Percentiles rank a stretch among this genome's conserved stretches.
phyloP scores from a whole-genome alignment of 441 rosid genomes.

The Monsonia emarginata region DNA sequence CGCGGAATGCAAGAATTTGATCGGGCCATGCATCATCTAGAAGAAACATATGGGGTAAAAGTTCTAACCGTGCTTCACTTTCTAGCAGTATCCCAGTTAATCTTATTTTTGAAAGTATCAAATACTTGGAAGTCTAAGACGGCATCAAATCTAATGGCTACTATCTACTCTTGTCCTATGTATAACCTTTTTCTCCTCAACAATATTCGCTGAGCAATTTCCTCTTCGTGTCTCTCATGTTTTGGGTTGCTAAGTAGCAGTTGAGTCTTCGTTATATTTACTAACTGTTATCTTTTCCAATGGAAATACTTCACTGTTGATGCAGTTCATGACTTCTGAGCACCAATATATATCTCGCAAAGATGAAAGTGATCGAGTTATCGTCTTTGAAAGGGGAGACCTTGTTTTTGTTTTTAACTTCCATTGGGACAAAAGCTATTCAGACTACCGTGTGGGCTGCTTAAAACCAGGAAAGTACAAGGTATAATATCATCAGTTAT shows the following conservation, averaged over 20 bases:
- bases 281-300: background rate
- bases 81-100: background rate
- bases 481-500: slow-evolving; percentile 32
- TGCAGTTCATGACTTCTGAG: slow-evolving; percentile 89
- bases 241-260: background rate
- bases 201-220: background rate
- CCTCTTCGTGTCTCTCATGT: background rate
- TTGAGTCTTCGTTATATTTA: background rate
- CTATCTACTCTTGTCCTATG: background rate
- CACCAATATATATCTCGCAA: slow-evolving; percentile 81
- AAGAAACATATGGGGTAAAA: slow-evolving; percentile 67
- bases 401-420: slow-evolving; percentile 85
- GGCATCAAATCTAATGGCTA: background rate
- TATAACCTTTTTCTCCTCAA: background rate
- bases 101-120: background rate
- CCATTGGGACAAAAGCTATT: slow-evolving; percentile 83
- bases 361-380: slow-evolving; percentile 70
- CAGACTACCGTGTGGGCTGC: slow-evolving; percentile 80
- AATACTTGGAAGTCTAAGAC: background rate
- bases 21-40: slow-evolving; percentile 83
- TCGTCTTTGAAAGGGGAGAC: slow-evolving; percentile 77
- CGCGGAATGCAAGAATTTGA: slow-evolving; percentile 91
- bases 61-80: slow-evolving; percentile 20
- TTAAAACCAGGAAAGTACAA: slow-evolving; percentile 78
- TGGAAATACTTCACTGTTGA: slow-evolving; percentile 8